Percentiles rank a stretch among this genome's conserved stretches.
phyloP scores from a whole-genome alignment of 176 grass and related monocot genomes.

The Oryza glumipatula region DNA sequence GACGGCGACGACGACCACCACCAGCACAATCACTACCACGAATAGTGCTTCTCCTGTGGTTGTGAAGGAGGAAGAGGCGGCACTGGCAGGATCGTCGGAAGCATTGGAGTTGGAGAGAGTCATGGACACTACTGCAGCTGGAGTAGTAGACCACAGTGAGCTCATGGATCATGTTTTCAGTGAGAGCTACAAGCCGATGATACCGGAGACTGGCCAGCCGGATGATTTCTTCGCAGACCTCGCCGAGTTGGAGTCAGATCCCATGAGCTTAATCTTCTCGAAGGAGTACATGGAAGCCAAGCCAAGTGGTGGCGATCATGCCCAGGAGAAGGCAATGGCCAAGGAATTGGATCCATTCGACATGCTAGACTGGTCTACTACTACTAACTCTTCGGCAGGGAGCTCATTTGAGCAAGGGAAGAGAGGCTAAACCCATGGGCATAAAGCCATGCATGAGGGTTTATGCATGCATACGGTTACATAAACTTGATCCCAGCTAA shows the following conservation, averaged over 20 bases:
- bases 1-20: slow-evolving; percentile 16
- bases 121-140: slow-evolving; percentile 40
- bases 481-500: slow-evolving; percentile 47
- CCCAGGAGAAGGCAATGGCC: slow-evolving; percentile 45
- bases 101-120: slow-evolving; percentile 52
- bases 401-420: slow-evolving; percentile 62
- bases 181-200: slow-evolving; percentile 71
- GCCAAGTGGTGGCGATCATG: slow-evolving; percentile 37
- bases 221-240: slow-evolving; percentile 89
- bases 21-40: slow-evolving; percentile 20
- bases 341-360: slow-evolving; percentile 67
- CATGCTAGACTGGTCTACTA: slow-evolving; percentile 75
- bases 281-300: slow-evolving; percentile 77
- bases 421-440: slow-evolving; percentile 49
- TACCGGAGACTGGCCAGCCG: slow-evolving; percentile 63
- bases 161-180: slow-evolving; percentile 63
- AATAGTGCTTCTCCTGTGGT: slow-evolving; percentile 28
- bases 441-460: slow-evolving; percentile 13
- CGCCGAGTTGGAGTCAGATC: slow-evolving; percentile 78
- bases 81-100: slow-evolving; percentile 49
- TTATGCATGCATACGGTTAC: slow-evolving; percentile 32
- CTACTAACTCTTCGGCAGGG: slow-evolving; percentile 43
- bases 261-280: slow-evolving; percentile 91
- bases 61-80: slow-evolving; percentile 56
- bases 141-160: slow-evolving; percentile 44